These are phyloP conservation scores for Trichophyton mentagrophytes DNA, from an alignment of 2,329 filamentous ascomycete species.

Conservation along the genomic window DNA sequence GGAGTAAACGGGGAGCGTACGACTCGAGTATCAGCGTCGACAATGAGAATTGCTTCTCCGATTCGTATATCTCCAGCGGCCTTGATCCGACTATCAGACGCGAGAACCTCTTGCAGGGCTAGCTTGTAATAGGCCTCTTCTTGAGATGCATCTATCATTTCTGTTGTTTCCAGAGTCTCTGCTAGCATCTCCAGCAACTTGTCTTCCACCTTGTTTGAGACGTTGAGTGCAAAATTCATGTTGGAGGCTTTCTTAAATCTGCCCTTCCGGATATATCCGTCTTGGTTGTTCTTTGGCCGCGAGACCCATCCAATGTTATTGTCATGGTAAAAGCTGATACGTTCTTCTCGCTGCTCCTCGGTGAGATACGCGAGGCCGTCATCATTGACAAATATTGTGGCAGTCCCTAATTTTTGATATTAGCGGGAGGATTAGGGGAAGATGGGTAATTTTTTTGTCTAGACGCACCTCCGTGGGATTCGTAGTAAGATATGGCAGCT, in stretches of 20 bases:
- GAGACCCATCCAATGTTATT: conserved; percentile 41
- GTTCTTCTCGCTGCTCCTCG: conserved; percentile 32
- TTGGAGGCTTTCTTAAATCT: conserved; percentile 66
- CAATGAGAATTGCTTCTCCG: conserved; percentile 62
- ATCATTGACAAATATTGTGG: conserved; percentile 29
- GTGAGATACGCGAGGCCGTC: conserved; percentile 29
- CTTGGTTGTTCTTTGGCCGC: conserved; percentile 35
- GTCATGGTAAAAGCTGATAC: conserved; percentile 39
- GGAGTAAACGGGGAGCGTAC: conserved; percentile 1
- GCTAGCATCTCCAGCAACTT: conserved; percentile 31
- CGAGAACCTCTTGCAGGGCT: conserved; percentile 35
- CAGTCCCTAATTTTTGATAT: conserved; percentile 15
- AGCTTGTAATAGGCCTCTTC: conserved; percentile 31
- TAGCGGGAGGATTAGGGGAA: background rate
- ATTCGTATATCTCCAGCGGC: conserved; percentile 76
- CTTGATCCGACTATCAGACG: conserved; percentile 42
- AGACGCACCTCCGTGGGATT: conserved; percentile 33
- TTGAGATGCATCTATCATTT: conserved; percentile 26
- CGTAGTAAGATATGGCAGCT: conserved; percentile 47
- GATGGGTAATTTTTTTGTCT: too few species aligned
- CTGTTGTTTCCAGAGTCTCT: conserved; percentile 8
- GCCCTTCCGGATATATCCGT: conserved; percentile 42
- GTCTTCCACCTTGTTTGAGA: conserved; percentile 51
- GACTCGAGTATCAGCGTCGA: conserved; percentile 58
- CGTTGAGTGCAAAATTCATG: conserved; percentile 58